Evolutionary conservation across 2,329 filamentous ascomycete genomes (phyloP).

Genomic region (Lecanicillium sp.): DNA sequence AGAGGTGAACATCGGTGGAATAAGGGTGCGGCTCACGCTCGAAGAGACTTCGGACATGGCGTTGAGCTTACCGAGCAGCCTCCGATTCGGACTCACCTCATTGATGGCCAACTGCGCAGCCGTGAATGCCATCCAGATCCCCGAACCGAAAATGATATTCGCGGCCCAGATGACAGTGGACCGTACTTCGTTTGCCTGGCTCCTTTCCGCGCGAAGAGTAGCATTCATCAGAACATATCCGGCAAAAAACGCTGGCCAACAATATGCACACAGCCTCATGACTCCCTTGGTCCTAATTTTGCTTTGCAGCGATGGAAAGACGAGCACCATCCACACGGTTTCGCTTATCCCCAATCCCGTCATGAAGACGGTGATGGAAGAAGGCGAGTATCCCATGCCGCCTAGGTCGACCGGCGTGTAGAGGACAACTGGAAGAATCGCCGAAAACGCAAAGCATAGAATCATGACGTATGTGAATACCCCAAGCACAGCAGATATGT

Average conservation of each 20-base stretch:
- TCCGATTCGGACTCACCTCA: slow-evolving; percentile 58
- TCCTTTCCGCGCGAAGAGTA: slow-evolving; percentile 25
- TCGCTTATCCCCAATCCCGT: slow-evolving; percentile 56
- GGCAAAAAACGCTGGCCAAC: slow-evolving; percentile 58
- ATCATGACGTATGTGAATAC: neutral
- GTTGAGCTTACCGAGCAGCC: slow-evolving; percentile 63
- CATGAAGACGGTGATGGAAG: slow-evolving; percentile 59
- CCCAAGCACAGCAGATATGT: neutral
- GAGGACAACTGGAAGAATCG: slow-evolving; percentile 59
- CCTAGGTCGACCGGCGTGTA: slow-evolving; percentile 55
- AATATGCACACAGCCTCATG: slow-evolving; percentile 40
- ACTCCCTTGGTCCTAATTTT: slow-evolving; percentile 59
- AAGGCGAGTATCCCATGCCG: slow-evolving; percentile 54
- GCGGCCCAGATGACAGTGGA: slow-evolving; percentile 44
- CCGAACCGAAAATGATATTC: slow-evolving; percentile 36
- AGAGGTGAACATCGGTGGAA: slow-evolving; percentile 56
- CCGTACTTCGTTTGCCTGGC: slow-evolving; percentile 6
- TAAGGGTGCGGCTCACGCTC: slow-evolving; percentile 51
- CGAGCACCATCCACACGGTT: slow-evolving; percentile 60
- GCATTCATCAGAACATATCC: slow-evolving; percentile 49
- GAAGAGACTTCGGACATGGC: slow-evolving; percentile 43
- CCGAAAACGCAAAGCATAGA: slow-evolving; percentile 57
- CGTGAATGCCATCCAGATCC: slow-evolving; percentile 63
- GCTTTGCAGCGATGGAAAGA: slow-evolving; percentile 60
- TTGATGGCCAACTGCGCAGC: slow-evolving; percentile 66